Base-by-base conservation (phyloP, 176 grass and related monocot genomes). In the Raddia guianensis region DNA sequence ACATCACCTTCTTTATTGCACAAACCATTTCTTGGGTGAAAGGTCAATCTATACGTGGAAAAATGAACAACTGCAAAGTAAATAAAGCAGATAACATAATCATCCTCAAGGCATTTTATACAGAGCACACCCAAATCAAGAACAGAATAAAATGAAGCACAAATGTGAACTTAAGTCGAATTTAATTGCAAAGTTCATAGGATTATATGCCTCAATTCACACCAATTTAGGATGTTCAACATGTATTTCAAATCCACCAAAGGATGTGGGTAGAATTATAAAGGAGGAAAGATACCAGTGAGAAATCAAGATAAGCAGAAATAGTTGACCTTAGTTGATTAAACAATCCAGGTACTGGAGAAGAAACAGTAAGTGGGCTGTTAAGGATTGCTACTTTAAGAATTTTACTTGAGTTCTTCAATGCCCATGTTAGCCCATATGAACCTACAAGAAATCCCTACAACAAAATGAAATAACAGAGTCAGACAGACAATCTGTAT, bases 361-460 rank as follows among this genome's bases (percentile, higher is more conserved):
- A 98, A 83, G 90, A 94, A 89, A 85, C 74, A 49, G 83, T 91
- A 35, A 94, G 83, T 74, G 95, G 95, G 82, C 90, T 98, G 74
- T 98, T 98, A 83, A 98, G 92, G 68, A 94, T 89, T 51, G 85
- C 90, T 78, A 98, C 60, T 69, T 98, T 94, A 55, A 83, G 89
- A 75, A 98, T 59, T 85, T 89, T 92, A 63, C 64, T 90, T 52
- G 95, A 83, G 86, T 92, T 94, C 69, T 92, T 98, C 49, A 98
- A 57, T 80, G 92, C 92, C 95, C 92, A 98, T 80, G 95, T 94
- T 57, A 98, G 83, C 78, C 95, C 95, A 91, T 98, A 98, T 33
- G 95, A 98, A 78, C 95, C 95, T 43, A 98, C 92, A 65, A 98
- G 81, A 86, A 92, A 98, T 48, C 92, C 95, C 90, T 98, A 82